Evolutionary conservation across 1,284 basidiomycete genomes (phyloP), one percentile per base, ranked within the genome.

Genomic region (Xanthoconium separans): DNA sequence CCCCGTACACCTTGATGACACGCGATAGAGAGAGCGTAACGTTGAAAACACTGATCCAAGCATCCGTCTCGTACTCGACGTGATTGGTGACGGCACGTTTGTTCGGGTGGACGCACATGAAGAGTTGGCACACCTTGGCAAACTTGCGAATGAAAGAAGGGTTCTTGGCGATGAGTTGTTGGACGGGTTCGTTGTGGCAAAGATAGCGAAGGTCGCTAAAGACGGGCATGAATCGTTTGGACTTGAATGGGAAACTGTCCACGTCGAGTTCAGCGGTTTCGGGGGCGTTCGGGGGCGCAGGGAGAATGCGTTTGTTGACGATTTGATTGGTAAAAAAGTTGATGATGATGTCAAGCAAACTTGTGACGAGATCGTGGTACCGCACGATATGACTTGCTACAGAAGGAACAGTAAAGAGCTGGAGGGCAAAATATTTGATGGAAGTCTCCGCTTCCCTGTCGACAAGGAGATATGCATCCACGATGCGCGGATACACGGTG

Each of bases 1-100:
- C 89, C 9, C 9, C 94, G 58, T 93, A 91, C 6, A 89, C 88
- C 65, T 93, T 91, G 73, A 93, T 91, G 40, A 94, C 84, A 42
- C 93, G 85, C 4, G 91, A 89, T 15, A 98, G 75, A 27, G 93
- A 94, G 8, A 95, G 82, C 7, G 93, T 93, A 30, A 95, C 87
- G 63, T 94, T 93, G 74, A 97, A 97, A 10, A 95, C 90, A 64
- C 87, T 91, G 58, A 95, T 91, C 93, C 94, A 97, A 30, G 88
- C 85, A 61, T 98, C 95, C 33, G 89, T 88, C 72, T 98, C 95
- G 72, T 92, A 98, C 70, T 97, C 94, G 62, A 97, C 85, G 63
- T 98, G 95, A 54, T 76, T 85, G 16, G 82, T 80, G 6, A 80
- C 83, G 11, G 90, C 91, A n/a, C 94, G 82, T 60, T 87, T 85